phyloP scores from a whole-genome alignment of 768 basidiomycete species.

The Tricholoma terreum region DNA sequence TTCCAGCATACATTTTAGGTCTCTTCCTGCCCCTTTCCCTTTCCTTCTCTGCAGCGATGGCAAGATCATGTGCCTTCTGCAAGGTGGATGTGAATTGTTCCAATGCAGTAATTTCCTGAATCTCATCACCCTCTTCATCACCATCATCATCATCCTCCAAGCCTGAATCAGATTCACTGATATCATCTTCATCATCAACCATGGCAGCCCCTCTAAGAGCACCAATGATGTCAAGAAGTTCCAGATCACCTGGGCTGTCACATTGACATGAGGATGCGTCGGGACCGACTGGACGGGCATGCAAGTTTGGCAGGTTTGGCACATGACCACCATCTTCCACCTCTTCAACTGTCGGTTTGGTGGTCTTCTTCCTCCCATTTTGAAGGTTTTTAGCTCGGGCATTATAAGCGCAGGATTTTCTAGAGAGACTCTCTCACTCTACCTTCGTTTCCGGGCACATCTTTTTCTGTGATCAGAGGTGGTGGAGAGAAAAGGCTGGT shows the following conservation, averaged over 20 bases:
- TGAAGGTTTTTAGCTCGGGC: not conserved
- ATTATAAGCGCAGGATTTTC: not conserved
- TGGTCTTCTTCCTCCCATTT: not conserved
- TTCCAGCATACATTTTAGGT: constrained; percentile 9
- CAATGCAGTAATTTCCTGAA: not conserved
- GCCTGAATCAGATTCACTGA: not conserved
- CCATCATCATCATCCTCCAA: no score
- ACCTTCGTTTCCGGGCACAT: no score
- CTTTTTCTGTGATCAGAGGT: no score
- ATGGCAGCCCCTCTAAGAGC: not conserved
- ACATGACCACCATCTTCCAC: no score
- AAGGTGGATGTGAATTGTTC: not conserved
- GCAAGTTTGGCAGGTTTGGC: no score
- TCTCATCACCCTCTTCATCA: not conserved
- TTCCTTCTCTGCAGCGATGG: not conserved
- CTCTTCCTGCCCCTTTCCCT: not conserved
- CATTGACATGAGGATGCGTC: not conserved
- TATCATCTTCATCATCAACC: not conserved
- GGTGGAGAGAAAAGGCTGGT: not conserved
- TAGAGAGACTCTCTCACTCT: no score
- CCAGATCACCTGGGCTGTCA: not conserved
- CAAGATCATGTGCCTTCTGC: not conserved
- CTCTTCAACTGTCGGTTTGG: not conserved
- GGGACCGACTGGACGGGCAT: no score
- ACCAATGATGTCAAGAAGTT: no score